Evolutionary conservation across 768 basidiomycete genomes (phyloP), one percentile per base, ranked within the genome.

Genomic region (Suillus alpinus): DNA sequence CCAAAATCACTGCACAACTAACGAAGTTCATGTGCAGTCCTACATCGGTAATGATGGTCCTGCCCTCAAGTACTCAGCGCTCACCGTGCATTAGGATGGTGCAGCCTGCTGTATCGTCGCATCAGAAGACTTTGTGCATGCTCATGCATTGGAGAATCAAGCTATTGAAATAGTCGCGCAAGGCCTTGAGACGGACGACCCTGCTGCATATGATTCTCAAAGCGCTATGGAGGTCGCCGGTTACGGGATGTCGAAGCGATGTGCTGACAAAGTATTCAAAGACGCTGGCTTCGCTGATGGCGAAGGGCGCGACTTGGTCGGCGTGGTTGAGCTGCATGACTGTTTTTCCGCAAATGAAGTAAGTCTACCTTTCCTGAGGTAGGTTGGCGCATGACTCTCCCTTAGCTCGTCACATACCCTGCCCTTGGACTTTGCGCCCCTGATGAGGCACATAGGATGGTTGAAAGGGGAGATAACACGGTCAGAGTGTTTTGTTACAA

Each of bases 1-100:
- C 83, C 6, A 87, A 86, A 74, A 85, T 93, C 69, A 88, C 81
- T 46, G 86, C 84, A 50, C 83, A 91, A 65, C 75, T 91, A 52
- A 92, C 92, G 2, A 89, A 89, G 72, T 87, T 84, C 71, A 94
- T 93, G 90, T 94, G 91, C 68, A 92, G 89, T 66, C 92, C 92
- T 0, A 94, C 92, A 36, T 92, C 85, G 39, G 89, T 84, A 62
- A 60, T 18, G 5, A 9, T 39, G 6, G 5, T 39, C 23, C 16
- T 16, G 2, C 16, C 39, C 16, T 12, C 7, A 6, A 37, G 10
- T n/a, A 14, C 10, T 10, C 41, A 51, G 49, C 34, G 50, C 26
- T 56, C 31, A 60, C 37, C 13, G 18, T 18, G 37, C 23, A 41
- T 23, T 52, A 89, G 89, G 88, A 91, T 65, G 88, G 88, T 23